Evolutionary conservation across 345 rosid species (phyloP), one percentile per base, ranked within the genome.

Genomic region (Ceriops zippeliana): DNA sequence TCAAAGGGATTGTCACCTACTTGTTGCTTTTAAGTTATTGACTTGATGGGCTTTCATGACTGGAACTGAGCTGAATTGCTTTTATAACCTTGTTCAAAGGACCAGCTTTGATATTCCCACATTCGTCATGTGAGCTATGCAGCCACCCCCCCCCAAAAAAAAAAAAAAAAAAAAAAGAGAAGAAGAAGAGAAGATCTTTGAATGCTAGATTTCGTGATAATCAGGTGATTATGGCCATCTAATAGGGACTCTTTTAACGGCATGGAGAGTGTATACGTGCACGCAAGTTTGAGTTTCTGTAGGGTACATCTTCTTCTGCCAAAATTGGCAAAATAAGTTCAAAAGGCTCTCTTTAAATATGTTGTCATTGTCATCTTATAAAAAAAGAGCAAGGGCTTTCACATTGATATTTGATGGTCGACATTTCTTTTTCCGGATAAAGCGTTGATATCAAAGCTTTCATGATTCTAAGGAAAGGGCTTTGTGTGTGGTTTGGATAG

Each of bases 401-500:
- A 5, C 7, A 1, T 34, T 27, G 42, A 46, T 57, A 13, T 67
- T 24, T 56, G 34, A 52, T 67, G 28, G 34, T 58, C 27, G 20
- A 24, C 35, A 26, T 67, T 31, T 2, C 8, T 9, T 1, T 37
- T 37, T 37, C 46, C 0, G 11, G 15, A 9, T 38, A 9, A 10
- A 10, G 46, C 16, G 0, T 38, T 38, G 15, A 22, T 2, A 21
- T n/a, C 7, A 54, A 3, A 22, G 20, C 17, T 0, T 8, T 22
- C 15, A 13, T 7, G 58, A 54, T 54, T 54, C 17, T 8, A 28
- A 9, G 58, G 11, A 4, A n/a, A n/a, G n/a, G n/a, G n/a, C n/a
- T 1, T 7, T 46, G 30, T 57, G 10, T 24, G 65, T 72, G 76
- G 73, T 71, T 32, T 57, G 26, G 26, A 71, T 75, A 91, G 97